phyloP scores from a whole-genome alignment of 202 grass and related monocot genomes.

The Digitaria exilis region DNA sequence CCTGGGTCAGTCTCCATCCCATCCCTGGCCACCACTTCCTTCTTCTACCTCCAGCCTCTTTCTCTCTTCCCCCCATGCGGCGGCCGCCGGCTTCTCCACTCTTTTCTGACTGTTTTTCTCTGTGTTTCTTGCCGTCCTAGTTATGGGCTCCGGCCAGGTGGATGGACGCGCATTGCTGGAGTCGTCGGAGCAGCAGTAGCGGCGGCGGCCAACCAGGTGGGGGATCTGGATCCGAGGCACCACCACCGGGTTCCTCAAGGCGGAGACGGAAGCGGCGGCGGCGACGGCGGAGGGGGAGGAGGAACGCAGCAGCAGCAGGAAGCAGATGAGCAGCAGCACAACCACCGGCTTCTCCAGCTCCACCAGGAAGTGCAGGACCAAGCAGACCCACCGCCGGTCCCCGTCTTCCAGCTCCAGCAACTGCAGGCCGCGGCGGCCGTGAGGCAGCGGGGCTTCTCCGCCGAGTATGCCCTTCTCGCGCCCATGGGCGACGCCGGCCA shows the following conservation, averaged over 20 bases:
- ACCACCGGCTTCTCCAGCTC: conserved; percentile 50
- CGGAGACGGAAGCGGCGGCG: conserved; percentile 48
- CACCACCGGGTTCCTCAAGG: conserved; percentile 57
- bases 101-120: conserved; percentile 15
- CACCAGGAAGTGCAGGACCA: conserved; percentile 45
- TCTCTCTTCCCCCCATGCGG: conserved; percentile 11
- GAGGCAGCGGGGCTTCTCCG: conserved; percentile 52
- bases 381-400: conserved; percentile 21
- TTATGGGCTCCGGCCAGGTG: conserved; percentile 85
- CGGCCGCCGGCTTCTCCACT: conserved; percentile 20
- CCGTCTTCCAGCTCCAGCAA: conserved; percentile 51
- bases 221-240: conserved; percentile 95
- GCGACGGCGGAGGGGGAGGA: conserved; percentile 29
- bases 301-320: conserved; percentile 44
- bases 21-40: conserved; percentile 41
- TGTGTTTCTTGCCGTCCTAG: conserved; percentile 36
- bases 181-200: conserved; percentile 43
- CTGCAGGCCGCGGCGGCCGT: conserved; percentile 46
- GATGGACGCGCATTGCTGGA: conserved; percentile 68
- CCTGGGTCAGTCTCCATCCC: conserved; percentile 54
- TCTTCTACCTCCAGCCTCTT: too few relatives aligned
- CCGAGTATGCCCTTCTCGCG: conserved; percentile 82
- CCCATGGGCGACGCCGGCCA: conserved; percentile 64
- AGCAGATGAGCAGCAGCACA: conserved; percentile 45
- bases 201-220: conserved; percentile 43